Evolutionary conservation across 495 filamentous ascomycete species (phyloP).

Genomic region (Penicillium ochrochloron): DNA sequence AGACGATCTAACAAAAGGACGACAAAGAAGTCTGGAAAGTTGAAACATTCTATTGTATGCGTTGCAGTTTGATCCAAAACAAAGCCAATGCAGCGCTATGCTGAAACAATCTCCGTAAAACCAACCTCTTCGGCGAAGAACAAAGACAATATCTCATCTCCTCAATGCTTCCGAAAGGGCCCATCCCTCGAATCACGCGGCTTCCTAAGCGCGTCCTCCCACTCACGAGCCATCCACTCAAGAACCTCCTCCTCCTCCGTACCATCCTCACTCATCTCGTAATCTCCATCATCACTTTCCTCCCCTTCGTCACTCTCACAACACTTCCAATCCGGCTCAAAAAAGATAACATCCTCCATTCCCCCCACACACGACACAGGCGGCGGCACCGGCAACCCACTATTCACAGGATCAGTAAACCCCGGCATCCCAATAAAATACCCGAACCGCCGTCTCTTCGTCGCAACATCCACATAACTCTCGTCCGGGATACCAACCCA

Average conservation of each 20-base stretch:
- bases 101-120: background rate
- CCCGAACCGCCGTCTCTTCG: slow-evolving; percentile 66
- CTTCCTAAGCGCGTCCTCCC: background rate
- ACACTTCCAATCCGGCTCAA: background rate
- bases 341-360: background rate
- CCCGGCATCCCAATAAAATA: slow-evolving; percentile 65
- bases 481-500: slow-evolving; percentile 41
- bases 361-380: background rate
- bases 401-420: background rate
- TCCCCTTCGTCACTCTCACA: background rate
- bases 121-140: background rate
- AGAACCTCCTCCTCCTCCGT: background rate
- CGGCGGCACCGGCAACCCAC: background rate
- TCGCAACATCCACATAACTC: slow-evolving; percentile 48
- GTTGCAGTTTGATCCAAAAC: background rate
- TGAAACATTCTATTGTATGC: background rate
- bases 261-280: background rate
- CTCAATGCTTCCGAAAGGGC: background rate
- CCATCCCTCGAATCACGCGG: background rate
- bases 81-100: background rate
- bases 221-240: slow-evolving; percentile 1
- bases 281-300: background rate
- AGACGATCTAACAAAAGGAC: no score
- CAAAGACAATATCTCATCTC: background rate
- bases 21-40: no score